Evolutionary conservation across 1,139 yeast genomes (phyloP).

Genomic region (Geotrichum bryndzae): DNA sequence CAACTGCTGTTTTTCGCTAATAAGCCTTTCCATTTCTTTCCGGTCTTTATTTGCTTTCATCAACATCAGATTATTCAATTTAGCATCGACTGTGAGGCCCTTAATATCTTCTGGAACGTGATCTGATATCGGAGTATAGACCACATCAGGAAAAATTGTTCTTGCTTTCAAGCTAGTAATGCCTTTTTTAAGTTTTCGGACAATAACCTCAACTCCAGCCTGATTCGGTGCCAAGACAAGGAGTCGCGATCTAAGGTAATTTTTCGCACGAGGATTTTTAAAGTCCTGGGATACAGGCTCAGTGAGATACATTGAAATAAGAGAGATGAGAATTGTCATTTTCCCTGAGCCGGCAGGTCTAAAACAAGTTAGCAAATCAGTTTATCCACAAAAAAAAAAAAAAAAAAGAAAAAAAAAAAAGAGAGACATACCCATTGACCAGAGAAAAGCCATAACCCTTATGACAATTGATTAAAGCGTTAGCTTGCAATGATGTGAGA

Average conservation of each 20-base stretch:
- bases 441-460: constrained; percentile 1
- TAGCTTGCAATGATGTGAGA: neutral
- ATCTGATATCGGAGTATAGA: neutral
- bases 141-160: neutral
- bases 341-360: constrained; percentile 7
- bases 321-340: neutral
- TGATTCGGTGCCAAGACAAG: constrained; percentile 1
- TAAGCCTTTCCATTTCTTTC: neutral
- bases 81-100: neutral
- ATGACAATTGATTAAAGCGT: neutral
- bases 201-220: neutral
- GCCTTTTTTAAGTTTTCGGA: neutral
- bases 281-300: neutral
- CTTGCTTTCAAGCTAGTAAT: neutral
- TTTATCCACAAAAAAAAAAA: neutral
- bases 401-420: neutral
- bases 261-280: neutral
- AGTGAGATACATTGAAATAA: neutral
- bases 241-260: neutral
- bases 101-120: neutral
- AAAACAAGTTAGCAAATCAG: neutral
- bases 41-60: neutral
- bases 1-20: neutral
- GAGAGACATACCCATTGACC: constrained; percentile 3
- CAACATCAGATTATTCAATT: neutral